Conservation (phyloP, 1,139 yeast genomes). For the Pichia terricola region DNA sequence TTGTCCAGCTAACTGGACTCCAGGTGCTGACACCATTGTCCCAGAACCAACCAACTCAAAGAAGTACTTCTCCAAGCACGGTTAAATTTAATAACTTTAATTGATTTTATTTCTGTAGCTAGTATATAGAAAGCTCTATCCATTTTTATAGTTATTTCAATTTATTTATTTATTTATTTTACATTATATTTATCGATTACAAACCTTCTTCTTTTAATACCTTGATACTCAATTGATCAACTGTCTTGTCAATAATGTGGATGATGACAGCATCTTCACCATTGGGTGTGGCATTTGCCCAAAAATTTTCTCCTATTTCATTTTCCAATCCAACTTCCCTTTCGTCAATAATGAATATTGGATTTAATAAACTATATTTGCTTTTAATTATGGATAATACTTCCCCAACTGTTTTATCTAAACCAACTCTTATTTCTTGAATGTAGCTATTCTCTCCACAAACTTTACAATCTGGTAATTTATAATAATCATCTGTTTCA, state of each 20-base stretch:
- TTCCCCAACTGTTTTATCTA: slow-evolving; percentile 7
- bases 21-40: slow-evolving; percentile 91
- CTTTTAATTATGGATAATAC: slow-evolving; percentile 12
- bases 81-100: slow-evolving; percentile 11
- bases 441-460: slow-evolving; percentile 16
- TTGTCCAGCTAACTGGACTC: slow-evolving; percentile 99
- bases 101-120: no score
- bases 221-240: not conserved
- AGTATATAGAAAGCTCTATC: no score
- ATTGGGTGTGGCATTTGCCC: not conserved
- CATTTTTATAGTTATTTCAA: not conserved
- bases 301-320: not conserved
- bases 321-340: not conserved
- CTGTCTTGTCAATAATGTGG: slow-evolving; percentile 2
- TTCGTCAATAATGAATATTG: slow-evolving; percentile 13
- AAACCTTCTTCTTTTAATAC: not conserved
- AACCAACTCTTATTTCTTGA: slow-evolving; percentile 6
- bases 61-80: slow-evolving; percentile 53
- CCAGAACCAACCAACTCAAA: slow-evolving; percentile 76
- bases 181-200: not conserved
- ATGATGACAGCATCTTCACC: not conserved
- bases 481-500: slow-evolving; percentile 18
- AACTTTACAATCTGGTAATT: slow-evolving; percentile 17
- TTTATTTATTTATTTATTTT: not conserved
- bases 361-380: slow-evolving; percentile 8